A percentile compares a stretch with the other conserved stretches of the same genome.
These are phyloP conservation scores for Tetragonia tetragonoides DNA, from an alignment of 148 eudicot genomes.

Conservation along the genomic window DNA sequence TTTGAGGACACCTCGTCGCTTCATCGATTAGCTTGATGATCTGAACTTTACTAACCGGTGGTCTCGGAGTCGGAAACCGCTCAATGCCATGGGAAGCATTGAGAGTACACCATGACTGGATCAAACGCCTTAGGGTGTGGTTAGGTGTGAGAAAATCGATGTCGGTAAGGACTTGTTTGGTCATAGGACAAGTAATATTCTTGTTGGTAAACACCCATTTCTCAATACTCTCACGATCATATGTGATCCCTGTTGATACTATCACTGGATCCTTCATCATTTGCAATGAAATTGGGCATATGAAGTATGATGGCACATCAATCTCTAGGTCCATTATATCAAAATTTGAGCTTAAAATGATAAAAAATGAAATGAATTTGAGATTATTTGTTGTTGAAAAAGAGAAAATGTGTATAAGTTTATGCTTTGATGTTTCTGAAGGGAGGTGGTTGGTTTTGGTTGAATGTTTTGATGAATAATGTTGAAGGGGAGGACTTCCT, in stretches of 20 bases:
- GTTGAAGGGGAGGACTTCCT: too few relatives aligned
- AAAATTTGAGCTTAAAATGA: too few relatives aligned
- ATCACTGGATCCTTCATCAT: slow-evolving; percentile 7
- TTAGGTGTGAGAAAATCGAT: slow-evolving; percentile 56
- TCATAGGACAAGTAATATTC: slow-evolving; percentile 60
- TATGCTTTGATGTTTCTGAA: too few relatives aligned
- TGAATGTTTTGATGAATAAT: too few relatives aligned
- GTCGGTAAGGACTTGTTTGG: slow-evolving; percentile 56
- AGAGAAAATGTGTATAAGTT: too few relatives aligned
- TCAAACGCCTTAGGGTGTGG: slow-evolving; percentile 70
- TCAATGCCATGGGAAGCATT: slow-evolving; percentile 63
- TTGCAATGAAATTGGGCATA: too few relatives aligned
- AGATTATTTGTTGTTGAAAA: too few relatives aligned
- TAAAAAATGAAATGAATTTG: too few relatives aligned
- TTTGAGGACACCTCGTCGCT: slow-evolving; percentile 15
- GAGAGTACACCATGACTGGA: slow-evolving; percentile 88
- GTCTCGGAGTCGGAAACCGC: slow-evolving; percentile 67
- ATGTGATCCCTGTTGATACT: slow-evolving; percentile 69
- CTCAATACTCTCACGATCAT: slow-evolving; percentile 68
- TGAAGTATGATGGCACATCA: too few relatives aligned
- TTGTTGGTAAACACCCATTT: slow-evolving; percentile 51
- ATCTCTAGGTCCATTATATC: too few relatives aligned
- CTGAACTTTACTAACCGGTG: slow-evolving; percentile 42
- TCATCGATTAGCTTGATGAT: slow-evolving; percentile 46
- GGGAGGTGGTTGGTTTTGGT: too few relatives aligned